Base-by-base conservation (phyloP, 805 yeast species). In the Candida palmyrensis region DNA sequence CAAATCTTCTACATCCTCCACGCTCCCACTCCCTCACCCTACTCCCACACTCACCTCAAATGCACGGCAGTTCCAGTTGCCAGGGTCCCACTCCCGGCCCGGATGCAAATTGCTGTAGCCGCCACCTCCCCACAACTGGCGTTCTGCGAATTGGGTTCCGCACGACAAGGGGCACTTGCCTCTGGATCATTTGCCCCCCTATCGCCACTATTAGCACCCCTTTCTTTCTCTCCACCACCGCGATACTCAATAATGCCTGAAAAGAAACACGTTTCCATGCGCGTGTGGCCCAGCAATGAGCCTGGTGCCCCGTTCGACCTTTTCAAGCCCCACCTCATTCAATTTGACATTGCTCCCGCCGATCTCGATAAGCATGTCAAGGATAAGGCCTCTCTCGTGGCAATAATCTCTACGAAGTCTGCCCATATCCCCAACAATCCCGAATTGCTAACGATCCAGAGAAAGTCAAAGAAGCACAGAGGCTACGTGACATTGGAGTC, bases 381-480 rank as follows among this genome's bases (percentile, higher is more conserved):
- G 5, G 37, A 37, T 25, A 48, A 47, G 30, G 33, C 36, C 16
- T 27, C 37, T 14, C 43, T 49, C 25, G 22, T 42, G 18, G 28
- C 21, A 2, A 29, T 36, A n/a, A 28, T 39, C 20, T 25, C 21
- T 19, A 11, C 11, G n/a, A 19, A 21, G 10, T 18, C 3, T 16
- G 14, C 14, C 26, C 16, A 31, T 14, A 27, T 27, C 22, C 15
- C 17, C 5, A 12, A 22, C n/a, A 29, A 31, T 23, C 23, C 27
- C 3, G 29, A 17, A 4, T 6, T 16, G 13, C 6, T 17, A 18
- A 9, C 12, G n/a, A 22, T 35, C 13, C 32, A 31, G 5, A 59
- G 81, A 40, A 71, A 66, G 40, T 70, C 77, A n/a, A 72, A 68
- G 49, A 72, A 66, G 42, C 54, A 55, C 25, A 60, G 57, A 25